Evolutionary conservation across 2,329 filamentous ascomycete genomes (phyloP).

Genomic region (Biscogniauxia sp.): DNA sequence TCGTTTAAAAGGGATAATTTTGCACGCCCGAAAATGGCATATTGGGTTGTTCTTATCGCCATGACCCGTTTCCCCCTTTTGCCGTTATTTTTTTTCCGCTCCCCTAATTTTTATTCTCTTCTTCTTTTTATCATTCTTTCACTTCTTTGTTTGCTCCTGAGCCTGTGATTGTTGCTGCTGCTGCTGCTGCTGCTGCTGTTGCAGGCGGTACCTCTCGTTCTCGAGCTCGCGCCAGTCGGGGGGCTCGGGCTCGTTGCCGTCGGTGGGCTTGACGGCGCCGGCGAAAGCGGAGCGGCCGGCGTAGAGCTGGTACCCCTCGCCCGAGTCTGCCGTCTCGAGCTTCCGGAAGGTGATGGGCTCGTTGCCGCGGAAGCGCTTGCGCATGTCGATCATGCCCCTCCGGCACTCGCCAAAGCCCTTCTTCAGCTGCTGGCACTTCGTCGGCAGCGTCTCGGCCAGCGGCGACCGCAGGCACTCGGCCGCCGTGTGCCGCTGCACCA

Average conservation of each 20-base stretch:
- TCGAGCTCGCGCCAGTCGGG: conserved; percentile 64
- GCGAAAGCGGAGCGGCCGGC: conserved; percentile 71
- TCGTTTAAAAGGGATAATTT: too few relatives aligned
- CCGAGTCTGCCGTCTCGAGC: conserved; percentile 59
- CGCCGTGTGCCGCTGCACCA: conserved; percentile 83
- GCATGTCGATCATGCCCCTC: conserved; percentile 96
- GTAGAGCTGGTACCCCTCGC: conserved; percentile 69
- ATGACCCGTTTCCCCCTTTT: too few relatives aligned
- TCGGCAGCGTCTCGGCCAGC: conserved; percentile 76
- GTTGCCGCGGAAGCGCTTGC: conserved; percentile 95
- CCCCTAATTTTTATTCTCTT: neutral
- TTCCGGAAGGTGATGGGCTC: conserved; percentile 70
- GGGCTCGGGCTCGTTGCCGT: conserved; percentile 62
- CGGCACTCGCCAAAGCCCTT: conserved; percentile 95
- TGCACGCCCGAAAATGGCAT: too few relatives aligned
- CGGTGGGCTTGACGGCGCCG: conserved; percentile 61
- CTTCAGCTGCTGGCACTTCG: conserved; percentile 87
- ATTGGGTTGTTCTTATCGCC: too few relatives aligned
- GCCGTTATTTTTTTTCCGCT: too few relatives aligned
- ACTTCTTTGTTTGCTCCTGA: conserved; percentile 24
- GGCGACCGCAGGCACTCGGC: conserved; percentile 85
- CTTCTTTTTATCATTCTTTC: conserved; percentile 7
- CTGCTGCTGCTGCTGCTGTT: conserved; percentile 29
- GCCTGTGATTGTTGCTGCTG: neutral
- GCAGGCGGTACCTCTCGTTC: conserved; percentile 57